Conservation (phyloP, 768 basidiomycete genomes). For the Macrocybe gigantea region DNA sequence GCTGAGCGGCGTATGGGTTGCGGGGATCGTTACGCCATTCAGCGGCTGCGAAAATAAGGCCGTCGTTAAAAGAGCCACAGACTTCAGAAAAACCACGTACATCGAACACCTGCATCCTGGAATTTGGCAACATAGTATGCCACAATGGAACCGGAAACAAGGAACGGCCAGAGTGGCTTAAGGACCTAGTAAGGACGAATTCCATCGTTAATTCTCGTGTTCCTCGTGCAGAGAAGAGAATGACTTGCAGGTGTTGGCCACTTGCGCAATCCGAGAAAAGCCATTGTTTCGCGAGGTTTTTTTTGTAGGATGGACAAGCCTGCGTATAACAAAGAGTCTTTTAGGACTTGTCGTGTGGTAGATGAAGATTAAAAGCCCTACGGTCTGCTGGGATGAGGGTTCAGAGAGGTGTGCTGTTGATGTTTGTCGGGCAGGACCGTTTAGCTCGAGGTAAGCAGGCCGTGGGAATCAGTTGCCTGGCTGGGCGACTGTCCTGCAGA, state of each 20-base stretch:
- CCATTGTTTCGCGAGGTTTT: constrained; percentile 35
- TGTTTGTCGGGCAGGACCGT: constrained; percentile 35
- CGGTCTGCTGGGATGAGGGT: constrained; percentile 4
- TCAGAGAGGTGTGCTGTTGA: constrained; percentile 15
- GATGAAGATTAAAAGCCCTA: neutral
- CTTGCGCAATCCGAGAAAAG: constrained; percentile 76
- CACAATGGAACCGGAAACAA: constrained; percentile 57
- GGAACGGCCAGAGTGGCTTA: constrained; percentile 79
- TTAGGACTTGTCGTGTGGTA: neutral
- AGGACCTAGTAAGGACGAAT: constrained; percentile 39
- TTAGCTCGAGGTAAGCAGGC: constrained; percentile 20
- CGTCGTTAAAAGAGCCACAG: neutral
- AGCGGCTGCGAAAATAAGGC: constrained; percentile 38
- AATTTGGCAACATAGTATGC: constrained; percentile 61
- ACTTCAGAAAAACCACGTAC: constrained; percentile 40
- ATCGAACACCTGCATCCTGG: constrained; percentile 64
- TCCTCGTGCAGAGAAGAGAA: constrained; percentile 3
- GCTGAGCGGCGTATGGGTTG: constrained; percentile 77
- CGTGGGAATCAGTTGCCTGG: constrained; percentile 25
- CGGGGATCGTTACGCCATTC: constrained; percentile 69
- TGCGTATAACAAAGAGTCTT: neutral
- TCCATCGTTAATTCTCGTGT: constrained; percentile 5
- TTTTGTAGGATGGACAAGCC: constrained; percentile 4
- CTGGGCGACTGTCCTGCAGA: constrained; percentile 5
- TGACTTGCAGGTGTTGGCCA: constrained; percentile 71